phyloP scores from a whole-genome alignment of 106 monocot species.

The Allium cepa region DNA sequence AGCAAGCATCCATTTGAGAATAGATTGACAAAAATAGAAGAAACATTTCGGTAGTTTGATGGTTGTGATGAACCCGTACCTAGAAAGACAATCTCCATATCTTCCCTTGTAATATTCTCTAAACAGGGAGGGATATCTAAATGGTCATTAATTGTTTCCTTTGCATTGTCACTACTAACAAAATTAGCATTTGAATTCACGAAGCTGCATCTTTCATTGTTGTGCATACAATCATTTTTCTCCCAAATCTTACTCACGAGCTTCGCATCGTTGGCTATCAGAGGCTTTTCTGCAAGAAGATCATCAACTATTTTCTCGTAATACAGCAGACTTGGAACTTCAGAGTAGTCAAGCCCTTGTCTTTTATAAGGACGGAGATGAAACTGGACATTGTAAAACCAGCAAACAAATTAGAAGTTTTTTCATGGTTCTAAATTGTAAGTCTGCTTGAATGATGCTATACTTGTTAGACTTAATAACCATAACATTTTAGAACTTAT shows the following conservation, averaged over 20 bases:
- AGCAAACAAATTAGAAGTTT: neutral
- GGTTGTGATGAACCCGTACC: conserved; percentile 98
- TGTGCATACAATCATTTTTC: conserved; percentile 45
- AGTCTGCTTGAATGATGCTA: conserved; percentile 10
- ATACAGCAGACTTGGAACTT: conserved; percentile 40
- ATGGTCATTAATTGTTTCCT: conserved; percentile 7
- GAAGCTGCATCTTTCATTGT: conserved; percentile 51
- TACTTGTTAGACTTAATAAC: too few species aligned
- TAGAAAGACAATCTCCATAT: conserved; percentile 88
- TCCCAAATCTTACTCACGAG: conserved; percentile 45
- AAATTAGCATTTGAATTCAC: conserved; percentile 3
- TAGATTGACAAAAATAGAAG: conserved; percentile 85
- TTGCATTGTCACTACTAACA: conserved; percentile 9
- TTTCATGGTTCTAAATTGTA: conserved; percentile 4
- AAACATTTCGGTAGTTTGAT: conserved; percentile 95
- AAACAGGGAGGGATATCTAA: conserved; percentile 67
- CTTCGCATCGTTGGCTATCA: conserved; percentile 58
- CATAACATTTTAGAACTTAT: neutral
- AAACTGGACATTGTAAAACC: conserved; percentile 41
- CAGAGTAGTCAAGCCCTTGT: conserved; percentile 69
- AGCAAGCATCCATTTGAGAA: conserved; percentile 88
- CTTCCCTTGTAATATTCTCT: conserved; percentile 76
- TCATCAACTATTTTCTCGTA: conserved; percentile 46
- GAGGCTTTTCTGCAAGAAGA: conserved; percentile 79
- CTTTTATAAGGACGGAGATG: conserved; percentile 77